Evolutionary conservation across 192 early-diverging fungal species (phyloP).

Genomic region (Helicostylum pulchrum): DNA sequence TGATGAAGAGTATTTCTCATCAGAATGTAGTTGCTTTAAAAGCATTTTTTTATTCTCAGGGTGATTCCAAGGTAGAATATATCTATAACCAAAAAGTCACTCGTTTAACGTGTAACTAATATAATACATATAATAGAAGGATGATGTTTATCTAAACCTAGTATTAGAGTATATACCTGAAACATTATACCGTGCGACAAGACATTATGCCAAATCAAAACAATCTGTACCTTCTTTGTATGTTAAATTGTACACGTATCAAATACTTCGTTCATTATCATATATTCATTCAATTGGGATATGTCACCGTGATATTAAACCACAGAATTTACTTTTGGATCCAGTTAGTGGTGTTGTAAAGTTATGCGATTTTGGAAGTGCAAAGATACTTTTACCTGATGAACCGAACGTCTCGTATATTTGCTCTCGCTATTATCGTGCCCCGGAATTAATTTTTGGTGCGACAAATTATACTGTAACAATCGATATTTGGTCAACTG

Average conservation of each 20-base stretch:
- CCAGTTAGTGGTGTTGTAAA: conserved; percentile 84
- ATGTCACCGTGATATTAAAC: conserved; percentile 98
- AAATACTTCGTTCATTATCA: conserved; percentile 90
- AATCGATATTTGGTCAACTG: conserved; percentile 91
- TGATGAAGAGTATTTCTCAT: conserved; percentile 86
- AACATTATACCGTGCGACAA: conserved; percentile 86
- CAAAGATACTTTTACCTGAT: conserved; percentile 86
- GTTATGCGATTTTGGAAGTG: conserved; percentile 95
- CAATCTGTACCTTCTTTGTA: conserved; percentile 86
- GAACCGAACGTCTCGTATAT: conserved; percentile 98
- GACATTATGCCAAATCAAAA: conserved; percentile 83
- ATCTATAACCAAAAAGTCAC: background rate
- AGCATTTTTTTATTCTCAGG: conserved; percentile 92
- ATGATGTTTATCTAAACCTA: conserved; percentile 92
- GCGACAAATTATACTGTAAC: conserved; percentile 86
- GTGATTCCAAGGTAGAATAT: conserved; percentile 63
- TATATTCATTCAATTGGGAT: conserved; percentile 96
- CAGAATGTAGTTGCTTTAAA: conserved; percentile 85
- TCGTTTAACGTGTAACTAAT: too few species aligned
- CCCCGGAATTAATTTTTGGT: conserved; percentile 94
- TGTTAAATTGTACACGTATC: conserved; percentile 98
- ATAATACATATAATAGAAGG: conserved; percentile 51
- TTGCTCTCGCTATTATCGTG: conserved; percentile 93
- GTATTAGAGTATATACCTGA: conserved; percentile 93
- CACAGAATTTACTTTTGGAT: conserved; percentile 93